phyloP scores from a whole-genome alignment of 2,329 filamentous ascomycete species.

The Nemania sp. region DNA sequence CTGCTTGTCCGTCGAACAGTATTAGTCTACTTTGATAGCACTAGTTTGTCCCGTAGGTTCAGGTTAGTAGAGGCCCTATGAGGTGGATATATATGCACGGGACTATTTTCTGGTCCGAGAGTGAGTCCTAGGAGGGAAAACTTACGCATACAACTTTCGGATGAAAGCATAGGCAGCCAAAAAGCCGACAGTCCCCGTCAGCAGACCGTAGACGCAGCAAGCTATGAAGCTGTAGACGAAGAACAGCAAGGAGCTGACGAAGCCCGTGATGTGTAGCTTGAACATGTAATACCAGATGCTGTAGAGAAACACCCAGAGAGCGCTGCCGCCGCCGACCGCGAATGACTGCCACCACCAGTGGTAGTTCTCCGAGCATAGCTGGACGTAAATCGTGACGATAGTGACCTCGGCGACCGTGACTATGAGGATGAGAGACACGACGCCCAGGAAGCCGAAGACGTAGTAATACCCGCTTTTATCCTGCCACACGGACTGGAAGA shows the following conservation, averaged over 20 bases:
- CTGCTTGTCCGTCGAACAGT: not conserved
- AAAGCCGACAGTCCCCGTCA: constrained; percentile 85
- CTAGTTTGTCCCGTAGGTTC: constrained; percentile 38
- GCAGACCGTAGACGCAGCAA: constrained; percentile 77
- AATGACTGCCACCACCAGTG: constrained; percentile 95
- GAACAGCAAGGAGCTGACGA: constrained; percentile 79
- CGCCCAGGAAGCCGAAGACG: constrained; percentile 82
- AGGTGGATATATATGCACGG: not conserved
- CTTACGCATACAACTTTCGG: constrained; percentile 78
- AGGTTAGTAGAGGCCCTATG: constrained; percentile 21
- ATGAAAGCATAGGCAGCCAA: constrained; percentile 84
- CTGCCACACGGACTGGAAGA: constrained; percentile 86
- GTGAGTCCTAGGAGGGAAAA: not conserved
- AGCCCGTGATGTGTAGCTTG: constrained; percentile 79
- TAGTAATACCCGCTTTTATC: constrained; percentile 94
- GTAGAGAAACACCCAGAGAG: constrained; percentile 82
- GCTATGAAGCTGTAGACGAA: constrained; percentile 85
- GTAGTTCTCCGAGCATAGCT: constrained; percentile 84
- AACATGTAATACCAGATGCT: constrained; percentile 83
- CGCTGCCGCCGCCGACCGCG: constrained; percentile 74
- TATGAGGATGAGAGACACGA: constrained; percentile 73
- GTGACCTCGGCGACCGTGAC: constrained; percentile 82
- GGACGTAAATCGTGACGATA: constrained; percentile 80
- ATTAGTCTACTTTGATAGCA: constrained; percentile 57
- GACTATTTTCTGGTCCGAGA: not conserved